Evolutionary conservation across 2,329 filamentous ascomycete genomes (phyloP).

Genomic region (Trichoderma endophyticum): DNA sequence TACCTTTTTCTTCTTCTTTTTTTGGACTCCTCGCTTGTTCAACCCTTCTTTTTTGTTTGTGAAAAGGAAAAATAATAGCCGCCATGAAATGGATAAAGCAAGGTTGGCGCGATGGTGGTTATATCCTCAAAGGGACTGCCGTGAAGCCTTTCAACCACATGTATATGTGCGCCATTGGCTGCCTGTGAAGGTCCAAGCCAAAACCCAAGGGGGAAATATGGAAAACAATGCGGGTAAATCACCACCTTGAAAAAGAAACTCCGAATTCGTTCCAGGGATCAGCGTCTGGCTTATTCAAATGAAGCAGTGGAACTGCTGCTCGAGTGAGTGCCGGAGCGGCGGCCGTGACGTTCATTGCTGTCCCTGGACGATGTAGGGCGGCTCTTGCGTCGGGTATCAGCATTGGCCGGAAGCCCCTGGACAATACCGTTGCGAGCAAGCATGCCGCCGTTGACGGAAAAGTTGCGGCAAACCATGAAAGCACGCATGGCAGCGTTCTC

Average conservation of each 20-base stretch:
- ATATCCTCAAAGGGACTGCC: slow-evolving; percentile 33
- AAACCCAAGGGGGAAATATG: neutral
- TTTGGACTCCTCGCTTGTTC: neutral
- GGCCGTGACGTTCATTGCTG: slow-evolving; percentile 43
- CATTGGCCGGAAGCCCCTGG: slow-evolving; percentile 58
- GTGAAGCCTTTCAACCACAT: slow-evolving; percentile 40
- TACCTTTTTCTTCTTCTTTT: slow-evolving; percentile 12
- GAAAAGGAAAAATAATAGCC: slow-evolving; percentile 10
- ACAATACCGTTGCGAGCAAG: slow-evolving; percentile 66
- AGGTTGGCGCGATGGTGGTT: slow-evolving; percentile 22
- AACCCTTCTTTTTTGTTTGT: neutral
- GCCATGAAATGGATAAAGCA: neutral
- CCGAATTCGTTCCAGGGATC: neutral
- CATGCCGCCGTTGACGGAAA: slow-evolving; percentile 96
- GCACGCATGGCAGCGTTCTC: slow-evolving; percentile 94
- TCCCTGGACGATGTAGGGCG: slow-evolving; percentile 49
- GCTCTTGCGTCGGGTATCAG: slow-evolving; percentile 49
- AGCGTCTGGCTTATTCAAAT: slow-evolving; percentile 45
- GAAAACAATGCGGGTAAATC: neutral
- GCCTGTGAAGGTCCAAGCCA: slow-evolving; percentile 6
- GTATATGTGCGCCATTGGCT: slow-evolving; percentile 26
- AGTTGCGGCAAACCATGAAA: slow-evolving; percentile 97
- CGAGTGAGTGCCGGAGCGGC: slow-evolving; percentile 56
- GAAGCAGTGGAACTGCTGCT: slow-evolving; percentile 62
- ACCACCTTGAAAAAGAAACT: neutral